These are phyloP conservation scores for Boletus subcaerulescens DNA, from an alignment of 768 basidiomycete species.

Conservation along the genomic window DNA sequence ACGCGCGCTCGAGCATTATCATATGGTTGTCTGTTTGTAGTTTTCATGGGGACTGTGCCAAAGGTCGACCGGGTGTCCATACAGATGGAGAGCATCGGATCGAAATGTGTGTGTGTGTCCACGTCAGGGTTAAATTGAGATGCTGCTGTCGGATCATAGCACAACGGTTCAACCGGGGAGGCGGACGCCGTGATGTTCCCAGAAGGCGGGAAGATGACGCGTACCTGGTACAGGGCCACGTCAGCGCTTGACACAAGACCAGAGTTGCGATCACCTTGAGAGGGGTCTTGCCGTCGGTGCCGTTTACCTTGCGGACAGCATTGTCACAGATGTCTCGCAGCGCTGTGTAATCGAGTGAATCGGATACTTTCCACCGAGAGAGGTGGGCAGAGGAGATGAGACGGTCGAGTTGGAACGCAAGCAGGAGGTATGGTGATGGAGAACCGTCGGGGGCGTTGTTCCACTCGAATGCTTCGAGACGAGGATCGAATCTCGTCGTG, in stretches of 20 bases:
- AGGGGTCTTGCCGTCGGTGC: slow-evolving; percentile 1
- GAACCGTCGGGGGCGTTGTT: slow-evolving; percentile 51
- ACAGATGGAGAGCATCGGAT: slow-evolving; percentile 43
- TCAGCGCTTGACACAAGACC: background rate
- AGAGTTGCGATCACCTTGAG: slow-evolving; percentile 23
- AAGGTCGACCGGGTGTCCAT: slow-evolving; percentile 56
- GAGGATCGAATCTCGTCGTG: slow-evolving; percentile 58
- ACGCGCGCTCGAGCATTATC: slow-evolving; percentile 60
- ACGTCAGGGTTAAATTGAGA: slow-evolving; percentile 36
- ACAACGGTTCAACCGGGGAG: slow-evolving; percentile 31
- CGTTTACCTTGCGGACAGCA: slow-evolving; percentile 35
- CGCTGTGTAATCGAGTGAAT: slow-evolving; percentile 34
- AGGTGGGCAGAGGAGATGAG: slow-evolving; percentile 46
- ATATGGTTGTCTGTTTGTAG: slow-evolving; percentile 60
- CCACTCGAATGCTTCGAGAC: slow-evolving; percentile 47
- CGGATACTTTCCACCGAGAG: slow-evolving; percentile 49
- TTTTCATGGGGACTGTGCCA: slow-evolving; percentile 60
- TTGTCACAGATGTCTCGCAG: slow-evolving; percentile 46
- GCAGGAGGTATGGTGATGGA: slow-evolving; percentile 60
- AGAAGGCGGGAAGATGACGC: slow-evolving; percentile 44
- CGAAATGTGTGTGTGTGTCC: slow-evolving; percentile 26
- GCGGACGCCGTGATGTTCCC: slow-evolving; percentile 38
- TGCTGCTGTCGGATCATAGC: slow-evolving; percentile 38
- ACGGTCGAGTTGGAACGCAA: slow-evolving; percentile 59
- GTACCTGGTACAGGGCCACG: slow-evolving; percentile 40